Evolutionary conservation across 106 monocot genomes (phyloP).

Genomic region (Dendrobium nobile): DNA sequence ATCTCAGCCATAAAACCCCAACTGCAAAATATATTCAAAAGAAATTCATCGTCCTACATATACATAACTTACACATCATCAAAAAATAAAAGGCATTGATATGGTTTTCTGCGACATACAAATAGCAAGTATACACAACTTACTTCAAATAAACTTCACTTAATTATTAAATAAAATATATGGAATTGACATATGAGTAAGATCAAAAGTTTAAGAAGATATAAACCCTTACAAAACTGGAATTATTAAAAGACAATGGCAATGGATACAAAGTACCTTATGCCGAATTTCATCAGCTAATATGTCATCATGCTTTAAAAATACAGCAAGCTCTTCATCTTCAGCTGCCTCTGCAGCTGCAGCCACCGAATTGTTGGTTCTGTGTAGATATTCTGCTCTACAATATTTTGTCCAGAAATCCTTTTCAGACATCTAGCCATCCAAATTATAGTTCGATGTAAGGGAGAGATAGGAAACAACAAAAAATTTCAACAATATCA

Average conservation of each 20-base stretch:
- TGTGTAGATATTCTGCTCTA: conserved; percentile 88
- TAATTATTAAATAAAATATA: not conserved
- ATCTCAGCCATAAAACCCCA: not conserved
- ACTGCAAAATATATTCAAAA: not conserved
- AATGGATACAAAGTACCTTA: conserved; percentile 44
- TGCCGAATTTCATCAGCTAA: conserved; percentile 66
- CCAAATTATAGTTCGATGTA: conserved; percentile 5
- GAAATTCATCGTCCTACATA: not conserved
- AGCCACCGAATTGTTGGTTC: conserved; percentile 66
- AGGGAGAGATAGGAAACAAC: not conserved
- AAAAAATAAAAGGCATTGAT: not conserved
- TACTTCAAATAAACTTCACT: not conserved
- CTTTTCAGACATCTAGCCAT: conserved; percentile 78
- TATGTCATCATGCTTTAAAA: conserved; percentile 92
- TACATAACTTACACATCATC: not conserved
- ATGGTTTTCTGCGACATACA: not conserved
- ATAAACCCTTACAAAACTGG: not conserved
- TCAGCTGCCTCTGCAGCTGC: conserved; percentile 97
- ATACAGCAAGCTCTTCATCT: conserved; percentile 96
- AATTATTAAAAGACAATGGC: not conserved
- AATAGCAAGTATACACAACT: not conserved
- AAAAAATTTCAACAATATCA: conserved; percentile 1
- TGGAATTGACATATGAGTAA: not conserved
- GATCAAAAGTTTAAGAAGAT: not conserved
- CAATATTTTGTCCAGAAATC: conserved; percentile 99